phyloP scores from a whole-genome alignment of 176 grass and related monocot genomes.

The Saccharum officinarum region DNA sequence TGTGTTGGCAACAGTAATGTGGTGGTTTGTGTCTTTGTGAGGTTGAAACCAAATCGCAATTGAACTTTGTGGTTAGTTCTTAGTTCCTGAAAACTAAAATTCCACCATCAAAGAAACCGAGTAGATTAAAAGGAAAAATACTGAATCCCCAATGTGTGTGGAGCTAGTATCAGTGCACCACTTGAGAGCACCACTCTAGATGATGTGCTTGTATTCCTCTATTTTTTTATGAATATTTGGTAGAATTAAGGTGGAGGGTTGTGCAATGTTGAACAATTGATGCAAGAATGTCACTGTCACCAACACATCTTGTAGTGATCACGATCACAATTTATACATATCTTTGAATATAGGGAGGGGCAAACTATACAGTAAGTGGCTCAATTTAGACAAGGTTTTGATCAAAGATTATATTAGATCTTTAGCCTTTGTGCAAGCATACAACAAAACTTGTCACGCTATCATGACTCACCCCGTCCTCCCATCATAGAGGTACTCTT shows the following conservation, averaged over 20 bases:
- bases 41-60: too few species aligned
- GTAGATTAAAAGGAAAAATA: too few species aligned
- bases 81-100: too few species aligned
- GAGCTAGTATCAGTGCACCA: too few species aligned
- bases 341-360: not conserved
- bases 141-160: too few species aligned
- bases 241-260: not conserved
- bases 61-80: too few species aligned
- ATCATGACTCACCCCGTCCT: not conserved
- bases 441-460: not conserved
- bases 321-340: not conserved
- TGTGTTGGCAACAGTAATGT: not conserved
- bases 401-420: not conserved
- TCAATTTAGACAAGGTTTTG: not conserved
- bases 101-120: too few species aligned
- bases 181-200: too few species aligned
- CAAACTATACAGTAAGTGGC: not conserved
- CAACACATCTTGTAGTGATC: not conserved
- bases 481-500: not conserved
- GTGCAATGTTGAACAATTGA: too few species aligned
- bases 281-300: too few species aligned
- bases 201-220: too few species aligned
- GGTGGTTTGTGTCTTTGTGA: not conserved
- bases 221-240: too few species aligned
- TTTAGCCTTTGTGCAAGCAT: not conserved